phyloP scores from a whole-genome alignment of 176 grass and related monocot genomes.

The Urochloa ruziziensis region DNA sequence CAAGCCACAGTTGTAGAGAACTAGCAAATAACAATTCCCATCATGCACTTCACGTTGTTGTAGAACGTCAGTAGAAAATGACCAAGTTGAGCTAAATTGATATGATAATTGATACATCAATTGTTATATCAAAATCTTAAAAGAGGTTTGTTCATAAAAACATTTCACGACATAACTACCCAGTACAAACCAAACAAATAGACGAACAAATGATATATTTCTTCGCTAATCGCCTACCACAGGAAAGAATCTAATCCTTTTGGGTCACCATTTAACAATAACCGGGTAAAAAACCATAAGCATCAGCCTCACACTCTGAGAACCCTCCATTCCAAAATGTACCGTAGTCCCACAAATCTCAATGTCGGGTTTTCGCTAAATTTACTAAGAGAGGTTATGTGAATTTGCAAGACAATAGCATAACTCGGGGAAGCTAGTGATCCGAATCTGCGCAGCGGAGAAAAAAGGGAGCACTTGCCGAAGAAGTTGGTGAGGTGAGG shows the following conservation, averaged over 20 bases:
- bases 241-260: not conserved
- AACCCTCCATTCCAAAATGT: not conserved
- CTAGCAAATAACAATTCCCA: not conserved
- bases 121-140: not conserved
- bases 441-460: not conserved
- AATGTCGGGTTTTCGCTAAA: not conserved
- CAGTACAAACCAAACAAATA: not conserved
- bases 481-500: slow-evolving; percentile 40
- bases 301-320: not conserved
- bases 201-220: not conserved
- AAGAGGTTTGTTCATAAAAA: not conserved
- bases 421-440: not conserved
- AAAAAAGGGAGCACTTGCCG: slow-evolving; percentile 1
- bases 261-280: not conserved
- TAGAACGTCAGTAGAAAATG: not conserved
- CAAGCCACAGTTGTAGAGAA: not conserved
- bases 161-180: not conserved
- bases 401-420: not conserved
- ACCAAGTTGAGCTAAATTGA: not conserved
- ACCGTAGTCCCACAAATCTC: not conserved
- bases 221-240: not conserved
- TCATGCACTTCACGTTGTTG: not conserved
- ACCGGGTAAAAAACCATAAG: not conserved
- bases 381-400: not conserved
- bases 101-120: not conserved